These are phyloP conservation scores for Globisporangium canariense DNA, from an alignment of 352 stramenopile species.

Conservation along the genomic window DNA sequence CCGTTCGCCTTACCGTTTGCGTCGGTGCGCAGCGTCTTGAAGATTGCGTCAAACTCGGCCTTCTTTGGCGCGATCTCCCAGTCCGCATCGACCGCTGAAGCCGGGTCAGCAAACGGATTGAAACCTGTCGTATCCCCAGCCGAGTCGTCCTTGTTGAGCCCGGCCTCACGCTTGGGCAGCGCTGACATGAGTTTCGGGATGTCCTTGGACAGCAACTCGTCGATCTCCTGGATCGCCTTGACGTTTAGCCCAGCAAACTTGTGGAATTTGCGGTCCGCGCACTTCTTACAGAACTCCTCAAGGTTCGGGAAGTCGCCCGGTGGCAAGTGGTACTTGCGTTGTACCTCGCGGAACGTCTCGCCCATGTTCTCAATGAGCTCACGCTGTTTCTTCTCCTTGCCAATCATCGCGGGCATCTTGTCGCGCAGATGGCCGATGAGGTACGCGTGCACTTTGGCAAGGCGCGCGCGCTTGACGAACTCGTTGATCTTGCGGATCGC, in stretches of 20 bases:
- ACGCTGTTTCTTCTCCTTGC: slow-evolving; percentile 96
- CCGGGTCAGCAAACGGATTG: slow-evolving; percentile 34
- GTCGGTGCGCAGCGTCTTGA: slow-evolving; percentile 66
- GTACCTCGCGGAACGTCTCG: slow-evolving; percentile 95
- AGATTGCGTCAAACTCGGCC: slow-evolving; percentile 79
- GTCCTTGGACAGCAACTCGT: slow-evolving; percentile 96
- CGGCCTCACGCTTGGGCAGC: slow-evolving; percentile 52
- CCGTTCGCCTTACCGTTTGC: slow-evolving; percentile 50
- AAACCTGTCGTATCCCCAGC: slow-evolving; percentile 7
- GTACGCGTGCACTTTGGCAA: slow-evolving; percentile 97
- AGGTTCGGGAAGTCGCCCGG: slow-evolving; percentile 94
- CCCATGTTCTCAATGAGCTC: slow-evolving; percentile 94
- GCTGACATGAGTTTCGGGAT: slow-evolving; percentile 93
- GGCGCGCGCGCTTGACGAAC: slow-evolving; percentile 93
- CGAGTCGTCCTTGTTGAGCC: slow-evolving; percentile 7
- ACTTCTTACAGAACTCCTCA: slow-evolving; percentile 83
- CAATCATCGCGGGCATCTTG: slow-evolving; percentile 97
- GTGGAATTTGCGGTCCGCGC: slow-evolving; percentile 85
- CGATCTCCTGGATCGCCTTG: slow-evolving; percentile 95
- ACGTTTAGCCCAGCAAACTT: slow-evolving; percentile 93
- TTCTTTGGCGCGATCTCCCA: slow-evolving; percentile 78
- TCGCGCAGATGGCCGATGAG: slow-evolving; percentile 95
- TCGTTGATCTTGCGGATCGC: slow-evolving; percentile 94
- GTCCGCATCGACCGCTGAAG: slow-evolving; percentile 19
- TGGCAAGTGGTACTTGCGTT: slow-evolving; percentile 96